A percentile compares a stretch with the other conserved stretches of the same genome.
Evolutionary conservation across 345 rosid genomes (phyloP).

Genomic region (Populus nigra): DNA sequence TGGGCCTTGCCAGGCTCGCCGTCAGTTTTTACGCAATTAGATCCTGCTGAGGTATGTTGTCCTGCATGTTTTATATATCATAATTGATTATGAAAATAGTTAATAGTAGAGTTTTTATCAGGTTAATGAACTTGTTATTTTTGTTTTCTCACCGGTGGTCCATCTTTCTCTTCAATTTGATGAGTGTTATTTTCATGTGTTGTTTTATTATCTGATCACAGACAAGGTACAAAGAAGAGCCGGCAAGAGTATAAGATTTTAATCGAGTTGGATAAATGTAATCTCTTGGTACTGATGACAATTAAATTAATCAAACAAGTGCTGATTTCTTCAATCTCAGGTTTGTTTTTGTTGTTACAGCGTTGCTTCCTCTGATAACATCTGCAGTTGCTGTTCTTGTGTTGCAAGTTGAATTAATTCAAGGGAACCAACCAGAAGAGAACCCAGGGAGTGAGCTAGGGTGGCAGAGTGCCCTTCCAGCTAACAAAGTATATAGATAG

Average conservation of each 20-base stretch:
- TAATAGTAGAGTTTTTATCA: not conserved
- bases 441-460: too few species aligned
- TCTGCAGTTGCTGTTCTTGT: constrained; percentile 86
- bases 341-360: constrained; percentile 94
- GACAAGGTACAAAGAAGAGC: constrained; percentile 25
- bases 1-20: constrained; percentile 90
- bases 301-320: constrained; percentile 8
- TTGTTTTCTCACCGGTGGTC: not conserved
- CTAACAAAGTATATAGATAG: too few species aligned
- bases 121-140: not conserved
- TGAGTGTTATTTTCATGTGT: not conserved
- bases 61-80: not conserved
- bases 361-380: constrained; percentile 75
- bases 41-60: constrained; percentile 90
- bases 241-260: too few species aligned
- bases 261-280: not conserved
- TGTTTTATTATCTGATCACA: constrained; percentile 31
- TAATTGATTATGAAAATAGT: not conserved
- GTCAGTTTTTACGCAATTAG: constrained; percentile 92
- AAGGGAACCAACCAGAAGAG: too few species aligned
- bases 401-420: too few species aligned
- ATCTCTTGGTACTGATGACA: constrained; percentile 5
- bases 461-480: too few species aligned
- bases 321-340: constrained; percentile 41
- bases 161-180: constrained; percentile 5